Percentiles rank a stretch among this genome's conserved stretches.
Evolutionary conservation across 2,329 filamentous ascomycete species (phyloP).

Genomic region (Orbilia quercus): DNA sequence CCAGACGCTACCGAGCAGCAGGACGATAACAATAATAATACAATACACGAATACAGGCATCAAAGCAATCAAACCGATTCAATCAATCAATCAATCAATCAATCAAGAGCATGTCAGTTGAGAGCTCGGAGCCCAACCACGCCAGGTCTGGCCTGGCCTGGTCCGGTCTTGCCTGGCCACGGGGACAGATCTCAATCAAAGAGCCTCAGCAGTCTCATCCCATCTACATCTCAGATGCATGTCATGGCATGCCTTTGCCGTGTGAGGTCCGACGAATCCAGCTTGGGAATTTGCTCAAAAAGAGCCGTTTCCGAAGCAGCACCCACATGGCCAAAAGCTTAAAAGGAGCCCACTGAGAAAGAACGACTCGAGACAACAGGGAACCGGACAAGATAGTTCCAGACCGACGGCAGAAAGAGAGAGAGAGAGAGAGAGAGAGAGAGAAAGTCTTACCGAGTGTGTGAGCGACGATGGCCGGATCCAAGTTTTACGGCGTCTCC

Average conservation of each 20-base stretch:
- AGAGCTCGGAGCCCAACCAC: background rate
- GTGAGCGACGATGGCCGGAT: slow-evolving; percentile 1
- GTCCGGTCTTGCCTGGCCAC: slow-evolving; percentile 8
- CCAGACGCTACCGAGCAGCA: slow-evolving; percentile 15
- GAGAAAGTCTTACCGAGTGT: slow-evolving; percentile 21
- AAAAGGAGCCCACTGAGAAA: slow-evolving; percentile 10
- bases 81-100: background rate
- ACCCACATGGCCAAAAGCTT: slow-evolving; percentile 12
- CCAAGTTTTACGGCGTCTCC: background rate
- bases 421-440: background rate
- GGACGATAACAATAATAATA: slow-evolving; percentile 9
- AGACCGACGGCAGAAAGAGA: slow-evolving; percentile 15
- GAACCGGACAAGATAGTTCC: background rate
- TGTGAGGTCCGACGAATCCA: background rate
- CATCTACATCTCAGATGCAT: background rate
- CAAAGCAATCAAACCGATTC: slow-evolving; percentile 2
- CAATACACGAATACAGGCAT: background rate
- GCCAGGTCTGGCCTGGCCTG: background rate
- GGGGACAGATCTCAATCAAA: background rate
- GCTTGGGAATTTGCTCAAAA: slow-evolving; percentile 15
- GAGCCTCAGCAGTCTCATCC: background rate
- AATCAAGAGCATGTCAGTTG: too few species aligned
- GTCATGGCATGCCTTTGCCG: background rate
- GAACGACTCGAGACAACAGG: background rate
- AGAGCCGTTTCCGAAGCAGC: slow-evolving; percentile 18